These are phyloP conservation scores for Recurvomyces mirabilis DNA, from an alignment of 495 filamentous ascomycete species.

Conservation along the genomic window DNA sequence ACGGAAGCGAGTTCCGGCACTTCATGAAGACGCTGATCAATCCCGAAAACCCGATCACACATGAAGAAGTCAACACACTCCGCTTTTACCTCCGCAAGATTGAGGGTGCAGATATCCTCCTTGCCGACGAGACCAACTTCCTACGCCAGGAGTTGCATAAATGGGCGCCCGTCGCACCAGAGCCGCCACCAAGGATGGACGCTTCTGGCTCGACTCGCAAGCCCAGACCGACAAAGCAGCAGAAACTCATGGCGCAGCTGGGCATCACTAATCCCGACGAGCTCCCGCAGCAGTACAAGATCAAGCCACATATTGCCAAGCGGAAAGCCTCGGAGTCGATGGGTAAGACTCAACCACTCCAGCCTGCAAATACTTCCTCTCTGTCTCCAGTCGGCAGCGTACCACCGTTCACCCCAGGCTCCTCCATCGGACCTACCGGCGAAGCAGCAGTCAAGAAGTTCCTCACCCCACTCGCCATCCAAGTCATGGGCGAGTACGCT, in stretches of 20 bases:
- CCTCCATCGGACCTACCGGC: constrained; percentile 1
- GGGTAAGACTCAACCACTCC: constrained; percentile 5
- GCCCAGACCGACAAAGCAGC: constrained; percentile 91
- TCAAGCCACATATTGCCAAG: constrained; percentile 17
- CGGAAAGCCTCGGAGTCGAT: constrained; percentile 13
- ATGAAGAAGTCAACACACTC: constrained; percentile 75
- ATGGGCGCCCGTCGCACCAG: constrained; percentile 84
- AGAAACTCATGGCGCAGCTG: constrained; percentile 83
- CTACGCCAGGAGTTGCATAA: constrained; percentile 94
- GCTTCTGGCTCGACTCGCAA: constrained; percentile 89
- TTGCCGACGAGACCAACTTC: constrained; percentile 91
- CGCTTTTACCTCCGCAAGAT: constrained; percentile 99
- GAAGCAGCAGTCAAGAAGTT: constrained; percentile 7
- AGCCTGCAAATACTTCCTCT: constrained; percentile 12
- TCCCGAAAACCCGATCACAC: constrained; percentile 57
- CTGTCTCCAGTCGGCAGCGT: constrained; percentile 6
- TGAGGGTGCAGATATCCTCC: constrained; percentile 89
- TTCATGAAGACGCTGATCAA: constrained; percentile 74
- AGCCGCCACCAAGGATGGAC: constrained; percentile 71
- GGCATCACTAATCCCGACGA: constrained; percentile 82
- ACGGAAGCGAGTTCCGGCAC: constrained; percentile 71
- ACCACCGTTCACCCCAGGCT: constrained; percentile 4
- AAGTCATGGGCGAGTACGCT: constrained; percentile 16
- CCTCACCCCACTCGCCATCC: constrained; percentile 16
- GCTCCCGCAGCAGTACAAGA: constrained; percentile 53